Conservation (phyloP, 2,329 filamentous ascomycete species). For the Penicillium sp. region DNA sequence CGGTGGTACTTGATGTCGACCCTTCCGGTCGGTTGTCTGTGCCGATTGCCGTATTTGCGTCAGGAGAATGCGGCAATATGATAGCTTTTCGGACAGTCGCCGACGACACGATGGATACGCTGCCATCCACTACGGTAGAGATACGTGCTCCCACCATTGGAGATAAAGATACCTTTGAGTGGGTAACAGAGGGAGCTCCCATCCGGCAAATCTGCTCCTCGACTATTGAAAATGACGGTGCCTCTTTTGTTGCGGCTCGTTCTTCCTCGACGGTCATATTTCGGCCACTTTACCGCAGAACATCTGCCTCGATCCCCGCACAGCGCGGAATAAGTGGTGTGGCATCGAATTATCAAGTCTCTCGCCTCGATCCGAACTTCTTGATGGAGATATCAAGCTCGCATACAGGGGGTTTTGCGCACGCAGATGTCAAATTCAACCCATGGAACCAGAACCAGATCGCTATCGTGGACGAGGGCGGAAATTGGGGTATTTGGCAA, state of each 20-base stretch:
- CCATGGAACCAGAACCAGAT: slow-evolving; percentile 63
- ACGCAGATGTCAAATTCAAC: slow-evolving; percentile 64
- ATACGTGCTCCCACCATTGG: slow-evolving; percentile 48
- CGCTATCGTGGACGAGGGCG: slow-evolving; percentile 58
- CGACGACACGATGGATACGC: slow-evolving; percentile 34
- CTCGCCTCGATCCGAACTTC: slow-evolving; percentile 54
- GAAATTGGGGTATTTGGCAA: slow-evolving; percentile 60
- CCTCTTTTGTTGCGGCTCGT: slow-evolving; percentile 57
- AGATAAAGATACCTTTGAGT: slow-evolving; percentile 51
- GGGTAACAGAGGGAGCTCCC: slow-evolving; percentile 54
- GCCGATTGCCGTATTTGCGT: slow-evolving; percentile 42
- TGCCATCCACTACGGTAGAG: slow-evolving; percentile 24
- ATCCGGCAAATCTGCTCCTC: slow-evolving; percentile 62
- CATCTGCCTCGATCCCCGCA: slow-evolving; percentile 30
- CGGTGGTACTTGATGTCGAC: slow-evolving; percentile 43
- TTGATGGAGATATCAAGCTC: slow-evolving; percentile 50
- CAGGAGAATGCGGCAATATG: slow-evolving; percentile 53
- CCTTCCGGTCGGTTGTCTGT: slow-evolving; percentile 34
- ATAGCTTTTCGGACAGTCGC: slow-evolving; percentile 50
- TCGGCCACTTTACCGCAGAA: slow-evolving; percentile 44
- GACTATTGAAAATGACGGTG: slow-evolving; percentile 45
- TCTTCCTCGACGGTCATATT: slow-evolving; percentile 55
- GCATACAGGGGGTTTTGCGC: slow-evolving; percentile 52
- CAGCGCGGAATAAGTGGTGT: slow-evolving; percentile 21
- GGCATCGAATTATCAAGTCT: slow-evolving; percentile 28